Percentiles rank a stretch among this genome's conserved stretches.
Evolutionary conservation across 2,329 filamentous ascomycete species (phyloP).

Genomic region (Colletotrichum zoysiae): DNA sequence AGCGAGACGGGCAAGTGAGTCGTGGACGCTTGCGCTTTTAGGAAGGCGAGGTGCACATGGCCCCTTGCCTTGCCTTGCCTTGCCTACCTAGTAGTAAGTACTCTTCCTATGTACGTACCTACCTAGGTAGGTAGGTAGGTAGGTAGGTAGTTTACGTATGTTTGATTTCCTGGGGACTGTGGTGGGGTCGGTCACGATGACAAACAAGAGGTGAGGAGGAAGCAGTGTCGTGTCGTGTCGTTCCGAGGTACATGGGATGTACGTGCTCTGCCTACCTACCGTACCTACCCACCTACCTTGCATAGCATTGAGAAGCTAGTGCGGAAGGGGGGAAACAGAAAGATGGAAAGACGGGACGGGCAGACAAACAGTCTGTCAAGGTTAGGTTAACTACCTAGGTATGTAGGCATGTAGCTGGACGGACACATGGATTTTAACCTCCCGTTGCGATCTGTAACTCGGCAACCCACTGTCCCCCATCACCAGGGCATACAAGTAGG

Average conservation of each 20-base stretch:
- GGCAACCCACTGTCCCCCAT: neutral
- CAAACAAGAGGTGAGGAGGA: neutral
- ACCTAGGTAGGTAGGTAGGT: too few relatives aligned
- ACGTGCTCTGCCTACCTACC: neutral
- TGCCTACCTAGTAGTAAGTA: too few relatives aligned
- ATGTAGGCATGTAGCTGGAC: neutral
- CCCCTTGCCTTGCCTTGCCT: neutral
- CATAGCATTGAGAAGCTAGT: constrained; percentile 26
- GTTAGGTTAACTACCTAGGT: too few relatives aligned
- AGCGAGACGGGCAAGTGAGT: constrained; percentile 33
- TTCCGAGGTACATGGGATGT: neutral
- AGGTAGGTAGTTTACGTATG: neutral
- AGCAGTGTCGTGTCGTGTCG: too few relatives aligned
- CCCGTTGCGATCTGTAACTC: neutral
- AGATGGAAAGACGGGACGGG: neutral
- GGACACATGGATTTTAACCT: neutral
- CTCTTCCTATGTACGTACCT: too few relatives aligned
- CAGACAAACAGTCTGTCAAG: neutral
- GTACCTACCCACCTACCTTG: neutral
- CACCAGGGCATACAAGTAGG: neutral
- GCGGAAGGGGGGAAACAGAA: neutral
- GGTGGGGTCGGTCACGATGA: neutral
- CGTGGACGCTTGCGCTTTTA: constrained; percentile 33
- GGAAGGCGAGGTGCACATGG: constrained; percentile 24
- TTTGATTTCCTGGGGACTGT: neutral